A percentile compares a stretch with the other conserved stretches of the same genome.
Evolutionary conservation across 805 yeast species (phyloP).

Genomic region (Ogataea zsoltii): DNA sequence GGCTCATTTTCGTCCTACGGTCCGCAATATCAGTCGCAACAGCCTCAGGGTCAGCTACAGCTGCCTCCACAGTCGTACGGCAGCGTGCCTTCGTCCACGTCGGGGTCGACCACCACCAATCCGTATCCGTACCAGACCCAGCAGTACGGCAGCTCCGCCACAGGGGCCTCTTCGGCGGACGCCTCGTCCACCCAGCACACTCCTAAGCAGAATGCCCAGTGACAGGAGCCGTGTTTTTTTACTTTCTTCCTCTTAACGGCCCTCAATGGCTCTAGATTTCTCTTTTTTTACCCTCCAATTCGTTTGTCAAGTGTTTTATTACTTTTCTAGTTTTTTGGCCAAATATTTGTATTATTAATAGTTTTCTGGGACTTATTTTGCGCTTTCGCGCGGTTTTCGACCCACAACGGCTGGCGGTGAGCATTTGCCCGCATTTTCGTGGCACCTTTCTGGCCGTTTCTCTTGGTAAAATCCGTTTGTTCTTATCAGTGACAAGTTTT

Average conservation of each 20-base stretch:
- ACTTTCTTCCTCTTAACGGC: too few species aligned
- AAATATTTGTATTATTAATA: slow-evolving; percentile 8
- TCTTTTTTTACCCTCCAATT: neutral
- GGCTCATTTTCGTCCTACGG: slow-evolving; percentile 5
- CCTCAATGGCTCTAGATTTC: neutral
- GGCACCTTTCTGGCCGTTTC: too few species aligned
- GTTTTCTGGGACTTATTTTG: neutral
- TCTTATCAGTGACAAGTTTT: neutral
- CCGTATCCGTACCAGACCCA: slow-evolving; percentile 4
- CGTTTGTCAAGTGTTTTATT: slow-evolving; percentile 7
- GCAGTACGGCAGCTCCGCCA: slow-evolving; percentile 2
- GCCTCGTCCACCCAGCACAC: slow-evolving; percentile 3
- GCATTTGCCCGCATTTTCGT: too few species aligned
- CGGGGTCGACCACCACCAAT: slow-evolving; percentile 6
- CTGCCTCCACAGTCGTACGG: slow-evolving; percentile 9
- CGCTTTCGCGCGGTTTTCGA: neutral
- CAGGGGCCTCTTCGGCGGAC: slow-evolving; percentile 3
- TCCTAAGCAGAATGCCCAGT: slow-evolving; percentile 3
- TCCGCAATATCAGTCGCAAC: slow-evolving; percentile 10
- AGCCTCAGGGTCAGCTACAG: slow-evolving; percentile 7
- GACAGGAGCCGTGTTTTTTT: neutral
- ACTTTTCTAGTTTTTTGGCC: slow-evolving; percentile 1
- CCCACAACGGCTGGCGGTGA: too few species aligned
- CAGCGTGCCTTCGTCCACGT: slow-evolving; percentile 7
- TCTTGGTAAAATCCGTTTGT: too few species aligned